These are phyloP conservation scores for Pugionium cornutum DNA, from an alignment of 345 rosid species.

Conservation along the genomic window DNA sequence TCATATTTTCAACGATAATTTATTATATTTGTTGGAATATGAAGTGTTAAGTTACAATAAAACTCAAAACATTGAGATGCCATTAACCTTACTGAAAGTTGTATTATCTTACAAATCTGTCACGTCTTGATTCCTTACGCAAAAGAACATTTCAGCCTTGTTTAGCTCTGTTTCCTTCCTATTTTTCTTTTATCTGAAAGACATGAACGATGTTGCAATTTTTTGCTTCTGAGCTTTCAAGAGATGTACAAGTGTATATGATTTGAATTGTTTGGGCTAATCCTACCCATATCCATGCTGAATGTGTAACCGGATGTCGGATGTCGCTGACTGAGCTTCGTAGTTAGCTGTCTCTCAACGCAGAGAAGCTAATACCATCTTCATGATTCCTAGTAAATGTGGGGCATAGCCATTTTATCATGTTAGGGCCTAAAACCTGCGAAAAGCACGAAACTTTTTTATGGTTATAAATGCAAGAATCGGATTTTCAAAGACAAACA, in stretches of 20 bases:
- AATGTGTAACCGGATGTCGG: not conserved
- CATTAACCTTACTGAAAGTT: too few relatives aligned
- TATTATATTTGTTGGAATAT: not conserved
- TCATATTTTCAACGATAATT: too few relatives aligned
- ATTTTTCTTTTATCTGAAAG: too few relatives aligned
- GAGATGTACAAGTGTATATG: conserved; percentile 35
- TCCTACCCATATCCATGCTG: conserved; percentile 10
- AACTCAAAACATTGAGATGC: too few relatives aligned
- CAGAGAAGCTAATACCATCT: conserved; percentile 58
- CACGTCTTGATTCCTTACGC: too few relatives aligned
- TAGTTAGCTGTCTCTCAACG: conserved; percentile 41
- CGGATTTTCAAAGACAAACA: not conserved
- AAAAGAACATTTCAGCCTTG: not conserved
- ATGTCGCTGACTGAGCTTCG: not conserved
- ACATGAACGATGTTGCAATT: too few relatives aligned
- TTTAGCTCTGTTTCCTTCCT: not conserved
- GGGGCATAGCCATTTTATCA: conserved; percentile 79
- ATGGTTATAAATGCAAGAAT: not conserved
- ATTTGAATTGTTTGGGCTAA: conserved; percentile 14
- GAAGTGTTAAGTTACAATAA: too few relatives aligned
- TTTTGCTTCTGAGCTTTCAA: conserved; percentile 18
- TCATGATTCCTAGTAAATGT: conserved; percentile 59
- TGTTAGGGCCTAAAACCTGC: conserved; percentile 80
- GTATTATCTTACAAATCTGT: too few relatives aligned
- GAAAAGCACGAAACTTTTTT: conserved; percentile 23